Evolutionary conservation across 2,329 filamentous ascomycete species (phyloP).

Genomic region (Colletotrichum eremochloae): DNA sequence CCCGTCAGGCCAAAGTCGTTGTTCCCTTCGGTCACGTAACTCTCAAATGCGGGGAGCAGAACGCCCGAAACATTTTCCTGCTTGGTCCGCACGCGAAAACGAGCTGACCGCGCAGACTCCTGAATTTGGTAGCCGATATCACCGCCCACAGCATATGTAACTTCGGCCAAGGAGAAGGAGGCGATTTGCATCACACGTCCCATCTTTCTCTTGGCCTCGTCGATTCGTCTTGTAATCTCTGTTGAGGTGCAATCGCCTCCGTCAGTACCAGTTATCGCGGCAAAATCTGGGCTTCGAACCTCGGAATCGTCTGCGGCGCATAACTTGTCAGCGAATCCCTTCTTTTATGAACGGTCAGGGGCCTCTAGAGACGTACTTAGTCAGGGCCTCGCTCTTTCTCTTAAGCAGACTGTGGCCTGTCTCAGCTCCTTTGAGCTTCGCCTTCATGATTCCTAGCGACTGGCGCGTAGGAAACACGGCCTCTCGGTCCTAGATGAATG

Average conservation of each 20-base stretch:
- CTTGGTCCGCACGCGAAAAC: conserved; percentile 93
- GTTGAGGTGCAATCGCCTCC: conserved; percentile 35
- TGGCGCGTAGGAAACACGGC: conserved; percentile 98
- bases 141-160: conserved; percentile 95
- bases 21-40: conserved; percentile 87
- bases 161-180: conserved; percentile 96
- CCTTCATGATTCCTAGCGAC: conserved; percentile 96
- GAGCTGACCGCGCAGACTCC: conserved; percentile 92
- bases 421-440: conserved; percentile 94
- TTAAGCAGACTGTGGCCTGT: conserved; percentile 95
- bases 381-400: conserved; percentile 97
- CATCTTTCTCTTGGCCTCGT: conserved; percentile 99
- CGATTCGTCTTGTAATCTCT: conserved; percentile 97
- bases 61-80: conserved; percentile 99
- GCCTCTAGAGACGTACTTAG: conserved; percentile 76
- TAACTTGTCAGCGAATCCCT: conserved; percentile 11
- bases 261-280: conserved; percentile 1
- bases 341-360: neutral
- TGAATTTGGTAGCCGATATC: conserved; percentile 98
- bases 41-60: conserved; percentile 92
- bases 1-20: conserved; percentile 98
- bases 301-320: conserved; percentile 81
- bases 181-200: conserved; percentile 99
- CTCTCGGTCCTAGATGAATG: conserved; percentile 80
- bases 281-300: conserved; percentile 62